These are phyloP conservation scores for Alternaria infectoria DNA, from an alignment of 2,329 filamentous ascomycete species.

Conservation along the genomic window DNA sequence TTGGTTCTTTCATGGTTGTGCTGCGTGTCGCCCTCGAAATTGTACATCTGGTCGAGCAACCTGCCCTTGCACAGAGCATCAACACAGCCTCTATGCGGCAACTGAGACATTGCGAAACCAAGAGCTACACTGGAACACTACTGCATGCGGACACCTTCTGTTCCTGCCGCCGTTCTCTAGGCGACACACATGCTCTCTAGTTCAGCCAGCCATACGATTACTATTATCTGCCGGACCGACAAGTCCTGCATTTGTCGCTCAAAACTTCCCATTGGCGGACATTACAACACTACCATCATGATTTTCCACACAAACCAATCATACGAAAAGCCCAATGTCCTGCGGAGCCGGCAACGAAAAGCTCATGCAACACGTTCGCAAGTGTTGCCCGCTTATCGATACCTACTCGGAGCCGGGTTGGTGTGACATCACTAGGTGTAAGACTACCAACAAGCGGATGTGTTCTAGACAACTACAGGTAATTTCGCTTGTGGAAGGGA, in stretches of 20 bases:
- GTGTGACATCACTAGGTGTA: constrained; percentile 12
- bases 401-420: constrained; percentile 5
- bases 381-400: constrained; percentile 16
- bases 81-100: background rate
- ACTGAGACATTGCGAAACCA: background rate
- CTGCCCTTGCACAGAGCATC: background rate
- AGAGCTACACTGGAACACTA: background rate
- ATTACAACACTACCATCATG: background rate
- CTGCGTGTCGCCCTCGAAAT: background rate
- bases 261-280: constrained; percentile 7
- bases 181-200: background rate
- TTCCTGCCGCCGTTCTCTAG: background rate
- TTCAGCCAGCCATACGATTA: background rate
- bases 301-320: constrained; percentile 12
- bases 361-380: constrained; percentile 2
- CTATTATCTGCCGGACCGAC: background rate
- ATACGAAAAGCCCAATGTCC: constrained; percentile 1
- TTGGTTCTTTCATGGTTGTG: background rate
- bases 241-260: background rate
- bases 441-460: background rate
- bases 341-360: background rate
- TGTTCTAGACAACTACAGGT: constrained; percentile 8
- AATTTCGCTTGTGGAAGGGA: constrained; percentile 12
- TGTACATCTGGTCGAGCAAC: background rate
- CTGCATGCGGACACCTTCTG: background rate